Percentiles rank a stretch among this genome's conserved stretches.
Evolutionary conservation across 768 basidiomycete genomes (phyloP).

Genomic region (Rhodotorula taiwanensis): DNA sequence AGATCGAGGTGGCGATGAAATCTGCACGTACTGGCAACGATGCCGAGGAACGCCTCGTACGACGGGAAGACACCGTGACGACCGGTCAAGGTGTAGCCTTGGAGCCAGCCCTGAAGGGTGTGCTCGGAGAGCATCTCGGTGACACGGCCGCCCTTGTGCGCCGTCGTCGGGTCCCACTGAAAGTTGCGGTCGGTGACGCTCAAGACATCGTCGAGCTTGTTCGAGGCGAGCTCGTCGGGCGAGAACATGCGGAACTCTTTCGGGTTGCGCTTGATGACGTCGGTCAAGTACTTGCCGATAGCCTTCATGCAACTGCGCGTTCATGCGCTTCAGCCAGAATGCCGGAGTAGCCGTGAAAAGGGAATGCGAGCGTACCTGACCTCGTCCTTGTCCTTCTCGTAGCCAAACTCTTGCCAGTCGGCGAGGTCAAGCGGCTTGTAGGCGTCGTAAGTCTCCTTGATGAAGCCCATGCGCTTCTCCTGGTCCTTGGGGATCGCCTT

Average conservation of each 20-base stretch:
- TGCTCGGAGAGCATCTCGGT: conserved; percentile 79
- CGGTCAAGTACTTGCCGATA: conserved; percentile 45
- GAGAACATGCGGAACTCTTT: conserved; percentile 78
- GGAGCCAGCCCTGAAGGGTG: conserved; percentile 77
- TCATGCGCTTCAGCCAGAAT: no score
- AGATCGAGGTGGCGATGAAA: neutral
- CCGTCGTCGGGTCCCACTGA: conserved; percentile 68
- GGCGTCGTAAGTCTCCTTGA: conserved; percentile 51
- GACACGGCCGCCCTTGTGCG: conserved; percentile 64
- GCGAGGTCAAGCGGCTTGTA: conserved; percentile 61
- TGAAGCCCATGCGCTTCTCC: conserved; percentile 34
- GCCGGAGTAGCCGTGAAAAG: neutral
- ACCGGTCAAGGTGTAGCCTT: conserved; percentile 82
- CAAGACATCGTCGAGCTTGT: conserved; percentile 64
- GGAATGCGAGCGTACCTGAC: conserved; percentile 42
- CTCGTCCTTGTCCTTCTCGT: conserved; percentile 55
- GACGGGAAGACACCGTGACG: conserved; percentile 69
- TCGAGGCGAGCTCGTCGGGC: conserved; percentile 54
- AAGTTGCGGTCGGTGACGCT: conserved; percentile 55
- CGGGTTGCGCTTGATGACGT: conserved; percentile 57
- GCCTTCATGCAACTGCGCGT: conserved; percentile 39
- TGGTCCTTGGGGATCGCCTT: conserved; percentile 31
- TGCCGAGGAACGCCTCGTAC: conserved; percentile 86
- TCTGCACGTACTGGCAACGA: conserved; percentile 52
- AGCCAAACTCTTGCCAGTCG: conserved; percentile 57